Evolutionary conservation across 2,329 filamentous ascomycete genomes (phyloP).

Genomic region (Parafenestella ontariensis): DNA sequence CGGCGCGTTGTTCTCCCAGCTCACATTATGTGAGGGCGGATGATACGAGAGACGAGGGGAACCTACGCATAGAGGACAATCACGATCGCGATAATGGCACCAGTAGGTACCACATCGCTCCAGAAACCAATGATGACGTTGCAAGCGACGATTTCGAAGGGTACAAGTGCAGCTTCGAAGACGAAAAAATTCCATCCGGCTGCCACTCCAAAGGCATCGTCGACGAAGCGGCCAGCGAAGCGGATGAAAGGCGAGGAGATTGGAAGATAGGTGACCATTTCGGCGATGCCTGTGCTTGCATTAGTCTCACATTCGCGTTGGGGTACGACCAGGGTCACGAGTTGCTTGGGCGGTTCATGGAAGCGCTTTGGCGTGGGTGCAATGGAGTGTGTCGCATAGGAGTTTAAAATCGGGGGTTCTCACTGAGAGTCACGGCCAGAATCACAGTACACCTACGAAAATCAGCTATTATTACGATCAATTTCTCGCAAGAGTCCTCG

Average conservation of each 20-base stretch:
- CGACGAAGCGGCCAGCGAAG: slow-evolving; percentile 77
- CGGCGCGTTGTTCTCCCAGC: background rate
- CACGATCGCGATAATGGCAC: slow-evolving; percentile 67
- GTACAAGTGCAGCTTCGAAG: slow-evolving; percentile 71
- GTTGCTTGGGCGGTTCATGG: slow-evolving; percentile 16
- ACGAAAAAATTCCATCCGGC: slow-evolving; percentile 78
- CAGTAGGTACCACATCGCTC: slow-evolving; percentile 65
- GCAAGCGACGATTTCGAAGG: slow-evolving; percentile 68
- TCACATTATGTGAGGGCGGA: too few relatives aligned
- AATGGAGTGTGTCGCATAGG: slow-evolving; percentile 31
- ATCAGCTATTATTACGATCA: slow-evolving; percentile 6
- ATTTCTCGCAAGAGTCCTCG: background rate
- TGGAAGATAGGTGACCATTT: slow-evolving; percentile 79
- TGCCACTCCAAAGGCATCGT: slow-evolving; percentile 76
- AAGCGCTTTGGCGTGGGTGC: slow-evolving; percentile 28
- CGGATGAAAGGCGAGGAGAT: slow-evolving; percentile 81
- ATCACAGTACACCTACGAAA: slow-evolving; percentile 51
- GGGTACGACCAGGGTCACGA: background rate
- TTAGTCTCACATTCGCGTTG: slow-evolving; percentile 27
- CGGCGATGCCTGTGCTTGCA: slow-evolving; percentile 61
- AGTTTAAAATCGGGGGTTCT: slow-evolving; percentile 25
- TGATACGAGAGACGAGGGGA: background rate
- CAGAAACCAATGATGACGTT: slow-evolving; percentile 52
- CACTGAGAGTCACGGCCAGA: slow-evolving; percentile 51
- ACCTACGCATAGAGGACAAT: slow-evolving; percentile 65